Conservation (phyloP, 75 land plant genomes). For the Picea glauca region DNA sequence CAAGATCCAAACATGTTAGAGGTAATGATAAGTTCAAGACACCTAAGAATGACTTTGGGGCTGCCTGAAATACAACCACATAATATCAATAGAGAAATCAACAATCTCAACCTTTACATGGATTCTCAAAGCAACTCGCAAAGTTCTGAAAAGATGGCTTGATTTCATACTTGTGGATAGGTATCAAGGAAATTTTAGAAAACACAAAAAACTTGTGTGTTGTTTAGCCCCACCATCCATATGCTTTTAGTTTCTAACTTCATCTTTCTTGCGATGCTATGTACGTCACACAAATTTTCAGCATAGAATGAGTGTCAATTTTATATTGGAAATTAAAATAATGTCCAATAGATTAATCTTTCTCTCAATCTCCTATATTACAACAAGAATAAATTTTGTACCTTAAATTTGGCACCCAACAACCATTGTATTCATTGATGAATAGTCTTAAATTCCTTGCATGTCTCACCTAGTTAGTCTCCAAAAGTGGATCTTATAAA, state of each 20-base stretch:
- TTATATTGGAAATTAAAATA: not conserved
- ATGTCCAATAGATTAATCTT: not conserved
- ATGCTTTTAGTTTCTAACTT: slow-evolving; percentile 59
- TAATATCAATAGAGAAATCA: not conserved
- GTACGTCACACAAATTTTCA: not conserved
- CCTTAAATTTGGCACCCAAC: slow-evolving; percentile 96
- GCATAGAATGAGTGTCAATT: not conserved
- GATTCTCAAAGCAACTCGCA: not conserved
- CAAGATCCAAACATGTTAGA: slow-evolving; percentile 82
- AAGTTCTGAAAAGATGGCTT: not conserved
- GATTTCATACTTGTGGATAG: slow-evolving; percentile 58
- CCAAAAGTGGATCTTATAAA: not conserved
- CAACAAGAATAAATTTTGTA: slow-evolving; percentile 9
- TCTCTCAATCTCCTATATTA: not conserved
- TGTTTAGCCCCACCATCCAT: slow-evolving; percentile 89
- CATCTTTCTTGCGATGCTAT: slow-evolving; percentile 60
- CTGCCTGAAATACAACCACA: slow-evolving; percentile 37
- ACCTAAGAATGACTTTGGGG: slow-evolving; percentile 30
- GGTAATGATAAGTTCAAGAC: slow-evolving; percentile 54
- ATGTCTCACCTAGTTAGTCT: not conserved
- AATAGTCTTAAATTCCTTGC: slow-evolving; percentile 81
- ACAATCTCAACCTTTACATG: not conserved
- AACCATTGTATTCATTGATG: slow-evolving; percentile 61
- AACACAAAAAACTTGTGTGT: slow-evolving; percentile 70
- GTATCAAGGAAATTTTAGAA: slow-evolving; percentile 72